These are phyloP conservation scores for Phytophthora hybrid DNA, from an alignment of 352 stramenopile species.

Conservation along the genomic window DNA sequence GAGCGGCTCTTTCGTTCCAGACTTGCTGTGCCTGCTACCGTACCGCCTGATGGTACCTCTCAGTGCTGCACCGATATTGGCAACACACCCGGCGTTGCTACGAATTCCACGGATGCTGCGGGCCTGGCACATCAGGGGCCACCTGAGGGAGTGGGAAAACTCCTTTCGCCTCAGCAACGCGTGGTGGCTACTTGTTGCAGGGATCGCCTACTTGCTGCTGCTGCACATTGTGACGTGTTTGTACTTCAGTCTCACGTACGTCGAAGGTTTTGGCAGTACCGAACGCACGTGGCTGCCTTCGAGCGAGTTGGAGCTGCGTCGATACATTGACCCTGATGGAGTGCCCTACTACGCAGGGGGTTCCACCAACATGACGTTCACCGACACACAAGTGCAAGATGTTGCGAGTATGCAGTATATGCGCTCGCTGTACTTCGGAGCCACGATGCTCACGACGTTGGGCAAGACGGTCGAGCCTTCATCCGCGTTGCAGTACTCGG, in stretches of 20 bases:
- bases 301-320: slow-evolving; percentile 24
- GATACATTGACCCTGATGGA: slow-evolving; percentile 3
- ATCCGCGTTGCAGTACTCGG: slow-evolving; percentile 39
- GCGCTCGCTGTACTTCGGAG: slow-evolving; percentile 50
- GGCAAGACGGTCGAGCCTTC: slow-evolving; percentile 53
- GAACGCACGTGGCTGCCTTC: slow-evolving; percentile 35
- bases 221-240: slow-evolving; percentile 45
- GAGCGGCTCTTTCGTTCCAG: slow-evolving; percentile 32
- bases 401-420: slow-evolving; percentile 44
- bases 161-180: slow-evolving; percentile 26
- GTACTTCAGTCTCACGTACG: slow-evolving; percentile 44
- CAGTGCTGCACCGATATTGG: slow-evolving; percentile 1
- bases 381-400: slow-evolving; percentile 5
- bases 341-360: slow-evolving; percentile 2
- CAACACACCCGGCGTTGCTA: slow-evolving; percentile 32
- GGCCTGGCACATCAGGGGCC: slow-evolving; percentile 41
- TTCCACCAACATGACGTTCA: slow-evolving; percentile 14
- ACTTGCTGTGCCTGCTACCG: slow-evolving; percentile 55
- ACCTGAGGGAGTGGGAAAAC: slow-evolving; percentile 47
- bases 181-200: slow-evolving; percentile 17
- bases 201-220: slow-evolving; percentile 31
- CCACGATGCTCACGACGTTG: slow-evolving; percentile 56
- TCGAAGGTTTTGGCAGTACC: slow-evolving; percentile 39
- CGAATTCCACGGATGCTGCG: slow-evolving; percentile 46
- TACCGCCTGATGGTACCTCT: slow-evolving; percentile 45